Evolutionary conservation across 208 protist species (phyloP).

Genomic region (Naegleria gruberi): DNA sequence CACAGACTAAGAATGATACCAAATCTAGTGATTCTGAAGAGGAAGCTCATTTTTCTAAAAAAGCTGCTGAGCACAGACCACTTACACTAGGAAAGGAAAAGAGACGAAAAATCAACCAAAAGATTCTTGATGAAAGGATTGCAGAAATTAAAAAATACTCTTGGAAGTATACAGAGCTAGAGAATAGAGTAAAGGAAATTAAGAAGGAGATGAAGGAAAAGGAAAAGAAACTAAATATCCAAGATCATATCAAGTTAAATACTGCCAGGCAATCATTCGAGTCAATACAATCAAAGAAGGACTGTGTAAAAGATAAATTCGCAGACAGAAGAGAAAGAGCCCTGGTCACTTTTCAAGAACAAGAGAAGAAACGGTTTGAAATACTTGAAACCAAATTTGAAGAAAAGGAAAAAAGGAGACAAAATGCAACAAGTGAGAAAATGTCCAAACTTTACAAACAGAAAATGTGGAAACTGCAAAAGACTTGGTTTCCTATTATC

Average conservation of each 20-base stretch:
- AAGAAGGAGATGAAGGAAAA: neutral
- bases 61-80: neutral
- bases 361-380: neutral
- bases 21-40: neutral
- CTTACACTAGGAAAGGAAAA: neutral
- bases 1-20: neutral
- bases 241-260: neutral
- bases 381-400: neutral
- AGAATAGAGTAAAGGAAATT: neutral
- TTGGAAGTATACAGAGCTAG: neutral
- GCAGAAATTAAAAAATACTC: neutral
- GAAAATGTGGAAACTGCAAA: neutral
- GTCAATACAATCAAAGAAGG: neutral
- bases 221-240: neutral
- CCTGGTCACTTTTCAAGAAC: neutral
- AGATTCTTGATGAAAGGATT: neutral
- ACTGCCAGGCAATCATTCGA: neutral
- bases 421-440: neutral
- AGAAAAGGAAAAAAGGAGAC: neutral
- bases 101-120: neutral
- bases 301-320: neutral
- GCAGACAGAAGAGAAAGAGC: neutral
- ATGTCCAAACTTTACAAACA: neutral
- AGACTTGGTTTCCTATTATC: neutral
- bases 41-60: too few species aligned